Evolutionary conservation across 148 eudicot species (phyloP), one percentile per base, ranked within the genome.

Genomic region (Silene latifolia): DNA sequence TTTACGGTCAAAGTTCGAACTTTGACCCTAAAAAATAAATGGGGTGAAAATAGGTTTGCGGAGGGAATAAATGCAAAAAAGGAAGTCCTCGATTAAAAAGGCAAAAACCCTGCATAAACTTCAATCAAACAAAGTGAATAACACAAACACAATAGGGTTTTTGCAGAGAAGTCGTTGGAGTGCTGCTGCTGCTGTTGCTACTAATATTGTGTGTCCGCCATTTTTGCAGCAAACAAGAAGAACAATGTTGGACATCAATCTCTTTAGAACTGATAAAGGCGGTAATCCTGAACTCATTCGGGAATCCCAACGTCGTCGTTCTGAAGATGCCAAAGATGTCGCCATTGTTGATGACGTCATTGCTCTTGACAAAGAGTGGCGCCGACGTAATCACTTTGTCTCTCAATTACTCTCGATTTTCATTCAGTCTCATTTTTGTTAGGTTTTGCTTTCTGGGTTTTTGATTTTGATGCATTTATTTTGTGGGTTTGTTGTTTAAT

Each of bases 261-360:
- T 94, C 4, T 91, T 91, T 73, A 74, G 98, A 13, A 89, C 72
- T 72, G 97, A 94, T 32, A 94, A 91, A 80, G 98, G 96, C 1
- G 75, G 83, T 9, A 82, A 91, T 64, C 98, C 97, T 2, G 93
- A 94, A 56, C 73, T 83, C 48, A 88, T 94, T 53, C 86, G 98
- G 19, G 97, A 89, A 58, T 93, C 95, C 2, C 91, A 87, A 79
- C 93, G 97, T 24, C 91, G 95, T 10, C 90, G 98, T 20, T 89
- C 77, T 53, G 89, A 91, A 14, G 82, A 84, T 63, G 90, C 75
- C 58, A 89, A 91, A 18, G 83, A 84, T 63, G 91, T 86, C 21
- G 90, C 75, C 48, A 78, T 93, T 25, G 97, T 93, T 15, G 91
- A 91, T 23, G 87, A 93, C 54, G 85, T 93, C 74, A 89, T 93